Base-by-base conservation (phyloP, 179 eudicot species). In the Silene vulgaris region DNA sequence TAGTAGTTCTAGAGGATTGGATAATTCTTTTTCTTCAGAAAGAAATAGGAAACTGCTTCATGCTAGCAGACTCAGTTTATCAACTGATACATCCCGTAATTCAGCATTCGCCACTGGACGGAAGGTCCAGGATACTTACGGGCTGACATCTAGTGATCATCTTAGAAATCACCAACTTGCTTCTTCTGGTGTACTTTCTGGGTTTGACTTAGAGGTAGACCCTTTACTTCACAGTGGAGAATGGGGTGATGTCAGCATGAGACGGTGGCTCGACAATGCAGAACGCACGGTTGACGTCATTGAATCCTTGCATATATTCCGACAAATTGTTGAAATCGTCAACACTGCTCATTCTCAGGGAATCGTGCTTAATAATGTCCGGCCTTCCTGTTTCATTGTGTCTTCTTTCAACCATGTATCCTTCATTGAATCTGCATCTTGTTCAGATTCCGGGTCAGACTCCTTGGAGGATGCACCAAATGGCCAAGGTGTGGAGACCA, bases 311-410 rank as follows among this genome's bases (percentile, higher is more conserved):
- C 97, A 95, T 82, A 86, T 92, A 69, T 95, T 95, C 81, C 79
- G 82, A 32, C 99, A 95, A 81, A 88, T 95, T 78, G 93, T 89
- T 12, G 91, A 95, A 79, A 87, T 92, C 28, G 97, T 95, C 57
- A 85, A 85, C 80, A 73, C 86, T 50, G 97, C 97, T 48, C 97
- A 95, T 83, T 88, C 90, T 12, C 95, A 95, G 74, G 97, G 97
- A 75, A 83, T 92, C 65, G 92, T 95, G n/a, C 87, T 95, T 69
- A 85, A 86, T 60, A 92, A 95, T 85, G 90, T 90, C 5, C 86
- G 93, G 63, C 99, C 99, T 28, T 95, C 99, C 4, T 92, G 96
- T 79, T 92, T 95, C 76, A 83, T 95, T 30, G 89, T 92, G 91
- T 92, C 99, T 50, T 89, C 97, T 40, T 90, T 88, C 78, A 92